phyloP scores from a whole-genome alignment of 805 yeast genomes.

The Myxozyma nipponensis region DNA sequence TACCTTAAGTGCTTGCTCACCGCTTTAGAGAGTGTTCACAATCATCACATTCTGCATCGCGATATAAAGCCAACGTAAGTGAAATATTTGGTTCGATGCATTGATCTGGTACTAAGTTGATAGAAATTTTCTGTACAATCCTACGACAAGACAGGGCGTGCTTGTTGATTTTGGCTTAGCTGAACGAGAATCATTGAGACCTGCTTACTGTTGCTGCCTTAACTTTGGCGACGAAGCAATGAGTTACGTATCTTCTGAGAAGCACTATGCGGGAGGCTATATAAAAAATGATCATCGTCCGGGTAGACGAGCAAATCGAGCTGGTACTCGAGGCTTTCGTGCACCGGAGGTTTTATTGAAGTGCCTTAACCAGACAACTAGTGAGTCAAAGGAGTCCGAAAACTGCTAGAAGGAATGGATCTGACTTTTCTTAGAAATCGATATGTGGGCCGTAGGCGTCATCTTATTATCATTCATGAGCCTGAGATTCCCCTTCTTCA shows the following conservation, averaged over 20 bases:
- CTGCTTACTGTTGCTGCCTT: slow-evolving; percentile 27
- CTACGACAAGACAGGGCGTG: slow-evolving; percentile 66
- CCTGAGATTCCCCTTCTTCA: slow-evolving; percentile 87
- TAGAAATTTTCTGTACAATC: slow-evolving; percentile 69
- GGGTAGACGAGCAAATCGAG: slow-evolving; percentile 90
- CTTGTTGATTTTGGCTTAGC: slow-evolving; percentile 92
- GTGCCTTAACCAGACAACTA: slow-evolving; percentile 76
- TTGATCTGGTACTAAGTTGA: slow-evolving; percentile 33
- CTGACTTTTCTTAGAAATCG: slow-evolving; percentile 45
- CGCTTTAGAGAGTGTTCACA: slow-evolving; percentile 72
- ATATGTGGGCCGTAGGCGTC: slow-evolving; percentile 91
- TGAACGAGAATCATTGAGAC: slow-evolving; percentile 41
- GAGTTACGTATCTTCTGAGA: slow-evolving; percentile 33
- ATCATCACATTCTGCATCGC: slow-evolving; percentile 77
- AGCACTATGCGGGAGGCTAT: slow-evolving; percentile 55
- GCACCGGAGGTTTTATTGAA: slow-evolving; percentile 91
- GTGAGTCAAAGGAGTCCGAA: not conserved
- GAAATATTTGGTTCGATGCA: slow-evolving; percentile 35
- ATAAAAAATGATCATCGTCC: slow-evolving; percentile 79
- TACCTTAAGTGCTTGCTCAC: slow-evolving; percentile 77
- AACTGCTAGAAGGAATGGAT: not conserved
- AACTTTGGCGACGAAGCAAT: slow-evolving; percentile 23
- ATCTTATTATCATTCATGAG: slow-evolving; percentile 73
- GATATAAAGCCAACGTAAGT: slow-evolving; percentile 78
- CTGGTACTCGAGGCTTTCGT: slow-evolving; percentile 92